A percentile compares a stretch with the other conserved stretches of the same genome.
Conservation (phyloP, 495 filamentous ascomycete species). For the Hypoxylon lienhwacheense region DNA sequence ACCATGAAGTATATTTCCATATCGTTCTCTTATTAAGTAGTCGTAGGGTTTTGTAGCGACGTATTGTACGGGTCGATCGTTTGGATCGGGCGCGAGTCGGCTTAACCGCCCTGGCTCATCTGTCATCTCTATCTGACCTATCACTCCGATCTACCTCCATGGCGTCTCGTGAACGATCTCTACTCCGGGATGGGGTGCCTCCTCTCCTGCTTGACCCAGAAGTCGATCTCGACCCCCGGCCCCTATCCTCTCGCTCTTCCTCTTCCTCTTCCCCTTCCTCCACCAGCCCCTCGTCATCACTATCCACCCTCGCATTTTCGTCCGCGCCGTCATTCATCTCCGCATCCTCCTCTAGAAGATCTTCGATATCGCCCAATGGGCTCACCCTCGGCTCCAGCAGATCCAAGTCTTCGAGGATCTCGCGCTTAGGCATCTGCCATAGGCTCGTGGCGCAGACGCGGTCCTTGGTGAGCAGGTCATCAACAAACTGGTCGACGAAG, state of each 20-base stretch:
- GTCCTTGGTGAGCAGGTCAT: conserved; percentile 87
- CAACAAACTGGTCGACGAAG: conserved; percentile 90
- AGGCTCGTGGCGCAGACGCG: conserved; percentile 88
- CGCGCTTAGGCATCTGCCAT: conserved; percentile 84
- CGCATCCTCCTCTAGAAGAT: conserved; percentile 62
- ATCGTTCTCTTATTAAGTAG: background rate
- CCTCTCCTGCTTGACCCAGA: conserved; percentile 31
- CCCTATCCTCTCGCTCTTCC: conserved; percentile 7
- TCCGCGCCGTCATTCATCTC: conserved; percentile 38
- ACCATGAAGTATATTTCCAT: background rate
- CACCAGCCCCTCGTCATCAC: conserved; percentile 31
- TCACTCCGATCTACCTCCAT: conserved; percentile 44
- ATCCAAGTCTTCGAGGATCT: conserved; percentile 86
- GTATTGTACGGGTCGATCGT: background rate
- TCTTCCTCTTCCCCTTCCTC: conserved; percentile 12
- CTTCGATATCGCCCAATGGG: conserved; percentile 83
- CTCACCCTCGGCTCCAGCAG: conserved; percentile 83
- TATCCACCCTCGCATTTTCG: conserved; percentile 25
- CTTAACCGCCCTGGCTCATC: conserved; percentile 8
- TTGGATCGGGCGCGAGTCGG: background rate
- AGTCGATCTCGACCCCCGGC: conserved; percentile 30
- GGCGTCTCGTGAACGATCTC: conserved; percentile 30
- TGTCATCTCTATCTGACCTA: conserved; percentile 18
- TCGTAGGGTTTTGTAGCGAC: background rate
- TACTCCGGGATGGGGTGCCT: conserved; percentile 17